Evolutionary conservation across 2,329 filamentous ascomycete species (phyloP), one percentile per base, ranked within the genome.

Genomic region (Clathrospora elynae): DNA sequence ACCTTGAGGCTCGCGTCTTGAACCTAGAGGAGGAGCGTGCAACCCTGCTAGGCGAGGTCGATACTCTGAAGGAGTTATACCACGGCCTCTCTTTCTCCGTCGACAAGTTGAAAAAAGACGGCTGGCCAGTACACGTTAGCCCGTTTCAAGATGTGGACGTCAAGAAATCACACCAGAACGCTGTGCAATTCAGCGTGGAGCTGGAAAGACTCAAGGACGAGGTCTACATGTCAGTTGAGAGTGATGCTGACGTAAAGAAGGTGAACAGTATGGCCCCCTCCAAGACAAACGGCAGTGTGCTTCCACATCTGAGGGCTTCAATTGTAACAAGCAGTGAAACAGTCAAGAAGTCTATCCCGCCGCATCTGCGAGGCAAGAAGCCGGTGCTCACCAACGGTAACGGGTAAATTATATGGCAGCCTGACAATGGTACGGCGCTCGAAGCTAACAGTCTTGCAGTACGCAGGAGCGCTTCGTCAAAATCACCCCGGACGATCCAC

Each of bases 51-150:
- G 32, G 22, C 6, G 53, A 64, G 6, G 18, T 64, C 17, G 34
- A 49, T 7, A 22, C 19, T 14, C 46, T 65, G 11, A 53, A 49
- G 13, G 47, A 53, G 10, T 6, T 55, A 2, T 51, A 31, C 26
- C 52, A 58, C 20, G 30, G 24, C 5, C 49, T 68, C 22, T 44
- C 42, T 13, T 39, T 32, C 9, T 57, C 57, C 2, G 42, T 67
- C 16, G 55, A 62, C 14, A 49, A 38, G 13, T 12, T 59, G 18
- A 55, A 57, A 36, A 53, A 48, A 23, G 56, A 51, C 6, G 41
- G 44, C 9, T 61, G 50, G 55, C 40, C 40, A 3, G 46, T 58
- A 24, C 51, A 40, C 9, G 41, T 62, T 18, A 51, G 54, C 4
- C 46, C 55, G 17, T 51, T 49, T 12, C 36, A 52, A 12, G 41